A percentile compares a stretch with the other conserved stretches of the same genome.
phyloP scores from a whole-genome alignment of 768 basidiomycete species.

The Panaeolus papilionaceus region DNA sequence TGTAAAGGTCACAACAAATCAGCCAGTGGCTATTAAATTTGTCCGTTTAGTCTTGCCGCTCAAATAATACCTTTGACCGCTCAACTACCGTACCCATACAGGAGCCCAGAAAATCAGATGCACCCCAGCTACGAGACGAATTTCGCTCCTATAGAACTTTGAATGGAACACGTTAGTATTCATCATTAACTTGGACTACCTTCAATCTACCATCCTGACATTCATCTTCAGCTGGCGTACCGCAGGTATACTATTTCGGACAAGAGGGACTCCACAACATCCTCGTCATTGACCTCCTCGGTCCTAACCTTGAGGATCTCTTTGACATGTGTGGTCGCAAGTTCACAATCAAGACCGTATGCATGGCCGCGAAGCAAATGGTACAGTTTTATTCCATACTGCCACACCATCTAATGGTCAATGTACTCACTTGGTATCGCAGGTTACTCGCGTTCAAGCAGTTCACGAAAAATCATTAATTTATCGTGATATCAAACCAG shows the following conservation, averaged over 20 bases:
- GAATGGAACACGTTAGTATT: slow-evolving; percentile 80
- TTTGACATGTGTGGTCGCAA: slow-evolving; percentile 99
- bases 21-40: slow-evolving; percentile 97
- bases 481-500: slow-evolving; percentile 98
- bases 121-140: slow-evolving; percentile 96
- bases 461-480: slow-evolving; percentile 99
- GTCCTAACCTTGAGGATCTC: slow-evolving; percentile 97
- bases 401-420: slow-evolving; percentile 1
- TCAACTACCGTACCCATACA: slow-evolving; percentile 33
- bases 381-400: slow-evolving; percentile 49
- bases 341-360: slow-evolving; percentile 97
- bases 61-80: slow-evolving; percentile 18
- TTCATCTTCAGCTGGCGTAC: slow-evolving; percentile 78
- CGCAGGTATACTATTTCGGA: slow-evolving; percentile 98
- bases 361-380: slow-evolving; percentile 99
- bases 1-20: slow-evolving; percentile 81
- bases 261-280: slow-evolving; percentile 99
- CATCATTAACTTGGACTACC: slow-evolving; percentile 17
- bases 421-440: slow-evolving; percentile 16
- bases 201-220: slow-evolving; percentile 1
- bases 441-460: slow-evolving; percentile 96
- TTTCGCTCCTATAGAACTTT: slow-evolving; percentile 97
- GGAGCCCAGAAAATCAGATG: slow-evolving; percentile 97
- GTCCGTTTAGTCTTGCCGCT: slow-evolving; percentile 51
- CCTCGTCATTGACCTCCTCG: slow-evolving; percentile 91